These are phyloP conservation scores for Amanita polypyramis DNA, from an alignment of 768 basidiomycete species.

Conservation along the genomic window DNA sequence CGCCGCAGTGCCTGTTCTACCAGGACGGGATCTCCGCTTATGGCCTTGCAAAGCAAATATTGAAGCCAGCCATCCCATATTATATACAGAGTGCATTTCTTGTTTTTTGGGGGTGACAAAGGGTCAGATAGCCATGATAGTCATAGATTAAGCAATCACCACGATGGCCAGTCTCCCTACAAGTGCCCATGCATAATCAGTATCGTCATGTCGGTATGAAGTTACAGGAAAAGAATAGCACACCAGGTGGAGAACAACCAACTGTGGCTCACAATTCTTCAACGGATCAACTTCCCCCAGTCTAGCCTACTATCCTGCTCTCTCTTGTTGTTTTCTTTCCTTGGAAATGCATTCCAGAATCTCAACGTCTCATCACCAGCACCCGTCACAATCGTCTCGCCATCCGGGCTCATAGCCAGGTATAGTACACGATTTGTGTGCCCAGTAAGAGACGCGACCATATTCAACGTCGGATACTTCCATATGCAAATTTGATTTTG, in stretches of 20 bases:
- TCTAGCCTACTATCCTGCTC: conserved; percentile 36
- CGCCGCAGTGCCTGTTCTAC: background rate
- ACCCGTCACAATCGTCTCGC: conserved; percentile 96
- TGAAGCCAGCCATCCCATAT: background rate
- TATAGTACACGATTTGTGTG: conserved; percentile 94
- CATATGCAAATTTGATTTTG: conserved; percentile 96
- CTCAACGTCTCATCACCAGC: conserved; percentile 95
- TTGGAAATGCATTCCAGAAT: conserved; percentile 98
- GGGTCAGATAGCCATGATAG: background rate
- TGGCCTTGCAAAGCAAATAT: background rate
- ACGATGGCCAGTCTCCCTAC: background rate
- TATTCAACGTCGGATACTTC: conserved; percentile 88
- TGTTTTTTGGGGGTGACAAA: background rate
- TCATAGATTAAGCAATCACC: background rate
- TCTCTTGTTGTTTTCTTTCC: conserved; percentile 37
- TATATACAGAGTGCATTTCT: background rate
- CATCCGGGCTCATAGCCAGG: conserved; percentile 96
- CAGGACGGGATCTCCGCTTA: background rate
- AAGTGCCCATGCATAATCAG: background rate
- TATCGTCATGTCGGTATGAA: background rate
- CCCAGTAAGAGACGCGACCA: conserved; percentile 91
- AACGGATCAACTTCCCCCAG: conserved; percentile 45
- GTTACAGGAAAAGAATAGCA: background rate
- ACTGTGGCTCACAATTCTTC: background rate
- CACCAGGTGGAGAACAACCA: background rate